Base-by-base conservation (phyloP, 148 eudicot species). In the Heliamphora exappendiculata region DNA sequence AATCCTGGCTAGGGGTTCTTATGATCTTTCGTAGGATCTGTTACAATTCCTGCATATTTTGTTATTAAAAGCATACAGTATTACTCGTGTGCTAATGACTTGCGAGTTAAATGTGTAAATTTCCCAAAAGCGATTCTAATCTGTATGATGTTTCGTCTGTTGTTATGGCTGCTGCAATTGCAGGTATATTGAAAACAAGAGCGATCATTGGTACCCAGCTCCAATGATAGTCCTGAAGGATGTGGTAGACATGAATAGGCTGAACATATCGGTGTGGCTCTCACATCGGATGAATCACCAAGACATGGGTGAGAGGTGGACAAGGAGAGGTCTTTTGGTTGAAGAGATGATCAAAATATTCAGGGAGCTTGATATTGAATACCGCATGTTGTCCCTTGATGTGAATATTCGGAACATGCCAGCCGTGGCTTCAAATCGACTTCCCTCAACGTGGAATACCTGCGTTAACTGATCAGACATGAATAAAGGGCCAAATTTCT, bases 221-320 rank as follows among this genome's bases (percentile, higher is more conserved):
- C 89, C 96, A 16, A 77, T 79, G 85, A 73, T 91, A 73, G 91
- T 93, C n/a, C 69, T 93, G 82, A 84, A 86, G 76, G 88, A 93
- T 59, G 79, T 93, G 28, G 95, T 87, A 54, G 95, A 86, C 80
- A 70, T 92, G 87, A 87, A 89, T 83, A 79, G 84, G 68, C 64
- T 92, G 65, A 90, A 86, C 53, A 82, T 87, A 67, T 86, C 93
- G 6, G 42, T 89, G 11, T 92, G 94, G 94, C 70, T 84, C 34
- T 82, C 85, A 0, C 94, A 92, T 53, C 78, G 86, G 1, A 89
- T 92, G 85, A 92, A 92, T 72, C 85, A 83, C 72, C 97, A 92
- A 57, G 88, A 92, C 81, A 90, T 90, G 94, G 94, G 92, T 0
- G 92, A 90, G 81, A 85, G 86, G 75, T 92, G 86, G 86, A 80